Base-by-base conservation (phyloP, 345 rosid genomes). In the Atalantia buxifolia region DNA sequence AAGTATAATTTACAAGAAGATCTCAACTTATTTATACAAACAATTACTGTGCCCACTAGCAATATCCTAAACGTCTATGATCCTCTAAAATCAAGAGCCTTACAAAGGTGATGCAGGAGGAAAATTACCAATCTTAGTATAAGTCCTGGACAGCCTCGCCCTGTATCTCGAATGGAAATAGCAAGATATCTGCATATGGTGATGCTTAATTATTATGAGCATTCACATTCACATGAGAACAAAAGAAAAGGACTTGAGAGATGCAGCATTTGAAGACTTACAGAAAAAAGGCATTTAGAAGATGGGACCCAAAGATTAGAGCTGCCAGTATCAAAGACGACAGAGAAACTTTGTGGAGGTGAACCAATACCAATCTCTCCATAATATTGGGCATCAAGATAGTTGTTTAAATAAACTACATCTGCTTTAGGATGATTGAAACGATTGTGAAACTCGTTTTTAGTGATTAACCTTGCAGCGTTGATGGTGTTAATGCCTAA, bases 221-320 rank as follows among this genome's bases (percentile, higher is more conserved):
- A 53, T 31, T 57, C 42, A 7, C 53, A 28, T 45, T 33, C 24
- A 45, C 36, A 70, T 53, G 18, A 1, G 65, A 36, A 59, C 38
- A 8, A 57, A 57, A 4, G 31, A 2, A 63, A 53, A 60, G 64
- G n/a, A 56, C 16, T 40, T 45, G 30, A 31, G 57, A 38, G 57
- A 71, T 65, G 53, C 21, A 78, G 55, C 5, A 35, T 1, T 50
- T 67, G 69, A 82, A 61, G 61, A 84, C 88, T 71, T 83, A 89
- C 94, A 30, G 92, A 89, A 21, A 89, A 75, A 61, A 87, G 28
- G 81, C 94, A 90, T 72, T 80, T 87, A 25, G 94, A 87, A 79
- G 94, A 90, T 45, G 92, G 94, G 19, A 90, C 86, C 92, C 94
- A 90, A 66, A 90, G 82, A 77, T 90, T 87, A 76, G 92, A 83